Conservation (phyloP, 2,329 filamentous ascomycete genomes). For the Neofusicoccum ribis region DNA sequence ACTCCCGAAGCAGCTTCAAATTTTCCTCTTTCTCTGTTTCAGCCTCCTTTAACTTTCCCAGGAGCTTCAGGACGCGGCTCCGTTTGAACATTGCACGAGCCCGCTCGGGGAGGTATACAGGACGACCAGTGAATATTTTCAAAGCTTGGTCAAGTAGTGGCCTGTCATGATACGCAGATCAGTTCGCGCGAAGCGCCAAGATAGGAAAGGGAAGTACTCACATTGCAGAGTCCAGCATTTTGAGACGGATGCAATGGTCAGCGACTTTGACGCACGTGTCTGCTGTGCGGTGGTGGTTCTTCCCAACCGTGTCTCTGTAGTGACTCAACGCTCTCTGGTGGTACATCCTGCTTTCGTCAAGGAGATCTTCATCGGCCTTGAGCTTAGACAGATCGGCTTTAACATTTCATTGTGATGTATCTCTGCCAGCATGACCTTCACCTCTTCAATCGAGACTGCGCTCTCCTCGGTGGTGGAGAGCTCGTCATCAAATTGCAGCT, state of each 20-base stretch:
- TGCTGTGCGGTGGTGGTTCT: constrained; percentile 24
- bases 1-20: neutral
- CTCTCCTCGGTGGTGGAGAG: neutral
- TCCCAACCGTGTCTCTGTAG: constrained; percentile 22
- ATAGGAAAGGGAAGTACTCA: neutral
- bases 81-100: constrained; percentile 13
- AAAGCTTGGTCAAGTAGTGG: neutral
- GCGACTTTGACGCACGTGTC: constrained; percentile 22
- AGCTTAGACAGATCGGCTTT: constrained; percentile 16
- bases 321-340: constrained; percentile 21
- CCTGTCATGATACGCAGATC: neutral
- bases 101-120: neutral
- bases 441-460: neutral
- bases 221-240: neutral
- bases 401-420: constrained; percentile 25
- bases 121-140: neutral
- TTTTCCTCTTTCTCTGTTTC: neutral
- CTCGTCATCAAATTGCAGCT: neutral
- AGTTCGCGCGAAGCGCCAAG: neutral
- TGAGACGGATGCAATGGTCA: constrained; percentile 19
- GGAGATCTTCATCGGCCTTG: neutral
- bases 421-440: constrained; percentile 22
- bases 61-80: neutral
- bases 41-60: neutral
- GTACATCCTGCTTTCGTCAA: constrained; percentile 21